Evolutionary conservation across 768 basidiomycete species (phyloP), one percentile per base, ranked within the genome.

Genomic region (Lactarius psammicola): DNA sequence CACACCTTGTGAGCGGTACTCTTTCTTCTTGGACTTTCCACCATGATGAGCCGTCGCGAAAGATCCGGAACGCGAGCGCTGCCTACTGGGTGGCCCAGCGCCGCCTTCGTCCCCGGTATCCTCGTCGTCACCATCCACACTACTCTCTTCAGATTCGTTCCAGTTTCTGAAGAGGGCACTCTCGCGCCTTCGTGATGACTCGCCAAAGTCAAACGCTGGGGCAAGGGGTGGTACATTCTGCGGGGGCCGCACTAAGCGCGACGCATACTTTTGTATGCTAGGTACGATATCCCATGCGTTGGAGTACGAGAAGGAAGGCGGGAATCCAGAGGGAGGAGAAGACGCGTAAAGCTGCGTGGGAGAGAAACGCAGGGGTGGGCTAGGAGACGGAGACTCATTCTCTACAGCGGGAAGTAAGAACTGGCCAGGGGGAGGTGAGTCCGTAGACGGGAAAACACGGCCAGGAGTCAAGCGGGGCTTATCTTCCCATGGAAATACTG

Each of bases 401-500:
- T 42, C 54, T 31, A 23, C 42, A 15, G 33, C 31, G n/a, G 60
- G 63, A 51, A 62, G 20, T 49, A 68, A 53, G 57, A 70, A 70
- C 55, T 69, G 57, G 54, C 69, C 69, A 59, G 69, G 63, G 28
- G 72, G 68, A 31, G 72, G 71, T 51, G 73, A 69, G 61, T 69
- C 69, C 38, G 61, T 60, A 3, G 59, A 28, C 7, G 69, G 93
- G 71, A 93, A 93, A 36, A 89, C 83, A 60, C 92, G 88, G 31
- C 80, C 81, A 17, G 91, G 92, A 68, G 81, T 70, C 56, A 79
- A 82, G 36, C 89, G 85, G 15, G 84, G 87, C 70, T 84, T 83
- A 65, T 87, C 84, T 74, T 99, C 96, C 96, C 96, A 99, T n/a
- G 96, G 95, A 76, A 99, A 98, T 38, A 97, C 80, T 38, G 82